These are phyloP conservation scores for Fagopyrum homotropicum DNA, from an alignment of 148 eudicot genomes.

Conservation along the genomic window DNA sequence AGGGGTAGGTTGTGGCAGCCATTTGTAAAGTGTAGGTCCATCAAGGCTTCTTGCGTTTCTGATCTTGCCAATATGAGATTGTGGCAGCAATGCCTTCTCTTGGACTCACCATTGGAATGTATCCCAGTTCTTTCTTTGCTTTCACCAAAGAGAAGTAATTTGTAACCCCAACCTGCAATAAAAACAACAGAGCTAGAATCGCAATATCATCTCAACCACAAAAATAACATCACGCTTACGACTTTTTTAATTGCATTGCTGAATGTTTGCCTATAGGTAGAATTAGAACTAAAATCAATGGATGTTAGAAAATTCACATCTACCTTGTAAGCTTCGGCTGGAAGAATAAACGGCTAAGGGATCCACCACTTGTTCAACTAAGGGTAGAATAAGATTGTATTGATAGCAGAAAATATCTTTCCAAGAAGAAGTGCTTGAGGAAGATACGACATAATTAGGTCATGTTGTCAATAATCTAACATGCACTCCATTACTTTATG, in stretches of 20 bases:
- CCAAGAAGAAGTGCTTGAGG: constrained; percentile 62
- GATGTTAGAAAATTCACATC: background rate
- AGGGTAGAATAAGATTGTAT: constrained; percentile 54
- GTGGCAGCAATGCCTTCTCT: constrained; percentile 73
- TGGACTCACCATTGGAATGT: constrained; percentile 63
- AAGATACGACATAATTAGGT: constrained; percentile 12
- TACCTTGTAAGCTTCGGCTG: constrained; percentile 90
- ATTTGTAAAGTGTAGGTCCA: constrained; percentile 68
- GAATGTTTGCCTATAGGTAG: background rate
- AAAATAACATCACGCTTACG: background rate
- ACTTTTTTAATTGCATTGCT: background rate
- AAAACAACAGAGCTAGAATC: background rate
- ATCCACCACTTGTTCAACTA: constrained; percentile 70
- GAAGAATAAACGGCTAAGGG: constrained; percentile 85
- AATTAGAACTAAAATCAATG: too few relatives aligned
- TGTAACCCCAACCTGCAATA: constrained; percentile 68
- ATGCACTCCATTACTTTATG: background rate
- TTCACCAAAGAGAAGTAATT: constrained; percentile 74
- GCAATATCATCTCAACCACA: background rate
- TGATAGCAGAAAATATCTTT: constrained; percentile 39
- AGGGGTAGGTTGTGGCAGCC: constrained; percentile 23
- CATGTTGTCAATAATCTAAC: background rate
- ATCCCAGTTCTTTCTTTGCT: constrained; percentile 80
- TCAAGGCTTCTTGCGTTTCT: constrained; percentile 52
- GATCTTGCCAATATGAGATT: constrained; percentile 64